Conservation (phyloP, 2,329 filamentous ascomycete species). For the Penicillium sp. region DNA sequence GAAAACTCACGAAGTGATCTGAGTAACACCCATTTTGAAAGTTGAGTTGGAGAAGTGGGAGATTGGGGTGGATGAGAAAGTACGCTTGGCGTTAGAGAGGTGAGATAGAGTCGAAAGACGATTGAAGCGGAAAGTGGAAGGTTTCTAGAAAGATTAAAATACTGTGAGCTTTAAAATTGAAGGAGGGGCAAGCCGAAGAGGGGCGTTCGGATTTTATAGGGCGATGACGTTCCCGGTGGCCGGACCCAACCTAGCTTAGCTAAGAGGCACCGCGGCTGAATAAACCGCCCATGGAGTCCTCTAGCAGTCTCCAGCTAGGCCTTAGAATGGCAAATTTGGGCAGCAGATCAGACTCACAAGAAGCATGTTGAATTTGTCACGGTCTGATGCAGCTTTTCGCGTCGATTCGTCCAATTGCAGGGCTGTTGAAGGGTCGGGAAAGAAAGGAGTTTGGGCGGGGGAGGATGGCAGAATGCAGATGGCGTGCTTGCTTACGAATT, state of each 20-base stretch:
- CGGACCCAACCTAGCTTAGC: slow-evolving; percentile 22
- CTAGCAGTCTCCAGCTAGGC: slow-evolving; percentile 4
- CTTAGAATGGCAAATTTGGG: neutral
- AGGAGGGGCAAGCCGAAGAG: slow-evolving; percentile 24
- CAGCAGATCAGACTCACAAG: slow-evolving; percentile 21
- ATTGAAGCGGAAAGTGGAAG: slow-evolving; percentile 18
- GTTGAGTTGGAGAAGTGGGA: slow-evolving; percentile 24
- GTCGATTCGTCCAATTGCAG: slow-evolving; percentile 17
- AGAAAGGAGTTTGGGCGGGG: slow-evolving; percentile 24
- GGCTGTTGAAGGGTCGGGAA: slow-evolving; percentile 20
- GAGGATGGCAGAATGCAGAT: slow-evolving; percentile 29
- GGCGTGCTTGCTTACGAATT: slow-evolving; percentile 45
- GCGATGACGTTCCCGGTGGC: slow-evolving; percentile 36
- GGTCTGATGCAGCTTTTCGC: slow-evolving; percentile 4
- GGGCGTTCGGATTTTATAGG: slow-evolving; percentile 35
- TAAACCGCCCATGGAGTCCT: slow-evolving; percentile 23
- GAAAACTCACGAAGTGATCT: slow-evolving; percentile 33
- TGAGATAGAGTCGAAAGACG: slow-evolving; percentile 15
- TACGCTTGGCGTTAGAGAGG: slow-evolving; percentile 36
- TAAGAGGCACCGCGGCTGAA: slow-evolving; percentile 30
- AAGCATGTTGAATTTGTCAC: slow-evolving; percentile 24
- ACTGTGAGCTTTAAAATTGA: slow-evolving; percentile 20
- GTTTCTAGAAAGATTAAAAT: slow-evolving; percentile 24
- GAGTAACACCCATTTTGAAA: slow-evolving; percentile 33
- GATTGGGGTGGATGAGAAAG: slow-evolving; percentile 29